phyloP scores from a whole-genome alignment of 176 grass and related monocot genomes.

The Paspalum vaginatum region DNA sequence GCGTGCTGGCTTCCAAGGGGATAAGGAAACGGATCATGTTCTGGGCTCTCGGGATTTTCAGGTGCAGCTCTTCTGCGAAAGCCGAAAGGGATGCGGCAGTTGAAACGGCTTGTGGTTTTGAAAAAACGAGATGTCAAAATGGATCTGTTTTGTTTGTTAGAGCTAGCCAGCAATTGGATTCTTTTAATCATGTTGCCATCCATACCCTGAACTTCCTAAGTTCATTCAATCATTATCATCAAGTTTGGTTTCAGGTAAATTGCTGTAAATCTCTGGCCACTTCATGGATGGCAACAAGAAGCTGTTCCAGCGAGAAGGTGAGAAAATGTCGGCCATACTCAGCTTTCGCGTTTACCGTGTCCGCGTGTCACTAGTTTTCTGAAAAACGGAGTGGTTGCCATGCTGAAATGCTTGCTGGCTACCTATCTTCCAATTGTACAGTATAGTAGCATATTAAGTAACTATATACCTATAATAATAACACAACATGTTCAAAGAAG shows the following conservation, averaged over 20 bases:
- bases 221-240: neutral
- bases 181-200: too few relatives aligned
- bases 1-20: constrained; percentile 16
- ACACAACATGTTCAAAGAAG: neutral
- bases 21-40: constrained; percentile 66
- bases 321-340: too few relatives aligned
- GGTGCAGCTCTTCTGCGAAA: neutral
- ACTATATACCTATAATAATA: too few relatives aligned
- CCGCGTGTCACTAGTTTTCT: constrained; percentile 7
- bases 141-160: neutral
- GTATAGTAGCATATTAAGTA: too few relatives aligned
- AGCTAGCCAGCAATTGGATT: neutral
- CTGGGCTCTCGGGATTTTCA: neutral
- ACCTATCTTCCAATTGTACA: neutral
- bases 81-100: neutral
- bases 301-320: neutral
- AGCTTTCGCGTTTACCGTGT: neutral
- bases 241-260: neutral
- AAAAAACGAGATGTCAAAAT: neutral
- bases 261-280: neutral
- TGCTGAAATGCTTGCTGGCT: neutral
- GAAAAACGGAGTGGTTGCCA: neutral
- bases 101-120: neutral
- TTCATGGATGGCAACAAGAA: neutral
- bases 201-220: neutral